phyloP scores from a whole-genome alignment of 23 red algal genomes.

The Gracilariopsis chorda region DNA sequence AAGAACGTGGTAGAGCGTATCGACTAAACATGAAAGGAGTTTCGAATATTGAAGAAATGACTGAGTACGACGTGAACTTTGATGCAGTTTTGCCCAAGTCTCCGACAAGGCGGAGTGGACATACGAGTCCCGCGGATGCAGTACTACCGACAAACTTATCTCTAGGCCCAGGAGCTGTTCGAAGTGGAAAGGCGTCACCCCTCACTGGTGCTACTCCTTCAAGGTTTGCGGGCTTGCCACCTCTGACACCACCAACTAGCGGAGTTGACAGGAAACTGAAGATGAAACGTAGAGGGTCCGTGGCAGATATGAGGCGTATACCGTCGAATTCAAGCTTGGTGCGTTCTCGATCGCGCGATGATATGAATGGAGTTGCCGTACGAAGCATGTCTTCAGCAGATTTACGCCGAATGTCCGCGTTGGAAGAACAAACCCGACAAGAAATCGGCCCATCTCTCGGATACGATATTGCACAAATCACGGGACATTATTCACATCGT shows the following conservation, averaged over 20 bases:
- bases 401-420: conserved; percentile 47
- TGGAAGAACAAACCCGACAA: conserved; percentile 79
- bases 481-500: conserved; percentile 93
- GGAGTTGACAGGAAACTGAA: conserved; percentile 36
- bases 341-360: conserved; percentile 83
- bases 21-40: conserved; percentile 80
- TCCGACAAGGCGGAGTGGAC: conserved; percentile 67
- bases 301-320: conserved; percentile 62
- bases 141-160: conserved; percentile 20
- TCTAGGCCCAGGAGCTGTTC: conserved; percentile 9
- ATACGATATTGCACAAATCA: conserved; percentile 88
- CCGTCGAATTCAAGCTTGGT: conserved; percentile 69
- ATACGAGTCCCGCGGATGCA: conserved; percentile 58
- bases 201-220: conserved; percentile 1
- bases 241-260: conserved; percentile 29
- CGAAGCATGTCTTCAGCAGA: conserved; percentile 80
- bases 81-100: conserved; percentile 93
- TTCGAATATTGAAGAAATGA: conserved; percentile 69
- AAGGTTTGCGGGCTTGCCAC: not conserved
- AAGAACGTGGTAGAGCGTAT: conserved; percentile 78
- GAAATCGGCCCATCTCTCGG: conserved; percentile 85
- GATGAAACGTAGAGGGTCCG: conserved; percentile 48
- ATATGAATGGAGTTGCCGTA: conserved; percentile 80
- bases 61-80: conserved; percentile 94
- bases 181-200: conserved; percentile 9